Evolutionary conservation across 2,329 filamentous ascomycete species (phyloP).

Genomic region (Septoria linicola): DNA sequence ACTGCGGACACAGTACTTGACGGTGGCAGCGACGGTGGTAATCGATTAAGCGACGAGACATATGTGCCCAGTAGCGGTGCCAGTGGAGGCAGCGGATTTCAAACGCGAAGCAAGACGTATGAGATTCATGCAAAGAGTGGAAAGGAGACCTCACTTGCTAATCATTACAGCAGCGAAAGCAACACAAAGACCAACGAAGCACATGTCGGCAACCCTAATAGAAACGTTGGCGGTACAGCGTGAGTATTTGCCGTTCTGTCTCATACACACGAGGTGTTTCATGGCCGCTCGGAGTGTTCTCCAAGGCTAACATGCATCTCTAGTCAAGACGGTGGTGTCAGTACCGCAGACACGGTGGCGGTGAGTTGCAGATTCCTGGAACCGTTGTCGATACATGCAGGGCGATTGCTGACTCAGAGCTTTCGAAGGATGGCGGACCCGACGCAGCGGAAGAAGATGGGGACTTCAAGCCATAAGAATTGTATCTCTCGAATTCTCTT

Average conservation of each 20-base stretch:
- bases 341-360: slow-evolving; percentile 27
- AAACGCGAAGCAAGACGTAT: slow-evolving; percentile 13
- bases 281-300: no score
- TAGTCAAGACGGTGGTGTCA: slow-evolving; percentile 26
- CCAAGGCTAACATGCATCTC: background rate
- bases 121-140: slow-evolving; percentile 7
- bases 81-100: background rate
- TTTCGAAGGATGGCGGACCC: slow-evolving; percentile 14
- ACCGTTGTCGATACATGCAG: no score
- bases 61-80: slow-evolving; percentile 4
- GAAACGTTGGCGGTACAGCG: slow-evolving; percentile 30
- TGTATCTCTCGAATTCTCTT: no score
- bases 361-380: background rate
- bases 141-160: no score
- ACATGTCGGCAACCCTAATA: slow-evolving; percentile 19
- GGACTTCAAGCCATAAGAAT: slow-evolving; percentile 16
- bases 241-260: slow-evolving; percentile 3
- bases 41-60: slow-evolving; percentile 13
- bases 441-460: slow-evolving; percentile 19
- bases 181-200: no score
- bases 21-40: slow-evolving; percentile 18
- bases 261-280: background rate
- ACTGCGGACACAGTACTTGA: slow-evolving; percentile 24
- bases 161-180: no score
- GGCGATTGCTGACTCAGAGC: slow-evolving; percentile 11